Evolutionary conservation across 352 stramenopile species (phyloP).

Genomic region (Pythium utonaiense): DNA sequence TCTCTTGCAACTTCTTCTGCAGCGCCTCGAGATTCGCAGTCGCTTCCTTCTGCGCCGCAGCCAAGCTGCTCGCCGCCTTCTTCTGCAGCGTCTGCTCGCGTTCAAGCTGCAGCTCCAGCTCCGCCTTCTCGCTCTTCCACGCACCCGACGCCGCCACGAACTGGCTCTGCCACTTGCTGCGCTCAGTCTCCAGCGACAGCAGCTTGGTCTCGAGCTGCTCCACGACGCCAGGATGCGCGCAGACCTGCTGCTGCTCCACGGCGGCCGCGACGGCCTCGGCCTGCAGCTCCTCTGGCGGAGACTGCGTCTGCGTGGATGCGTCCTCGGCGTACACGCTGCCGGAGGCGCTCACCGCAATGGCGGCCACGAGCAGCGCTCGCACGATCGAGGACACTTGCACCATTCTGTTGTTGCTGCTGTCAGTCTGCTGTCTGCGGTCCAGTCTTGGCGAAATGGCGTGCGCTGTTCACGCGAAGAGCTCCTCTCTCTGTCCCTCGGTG

Average conservation of each 20-base stretch:
- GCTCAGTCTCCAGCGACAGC: slow-evolving; percentile 33
- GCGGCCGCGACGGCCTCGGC: neutral
- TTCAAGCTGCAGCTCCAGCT: slow-evolving; percentile 25
- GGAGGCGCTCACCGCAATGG: slow-evolving; percentile 26
- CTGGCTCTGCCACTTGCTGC: slow-evolving; percentile 34
- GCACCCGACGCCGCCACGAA: slow-evolving; percentile 31
- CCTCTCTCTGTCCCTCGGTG: slow-evolving; percentile 15
- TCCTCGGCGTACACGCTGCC: slow-evolving; percentile 11
- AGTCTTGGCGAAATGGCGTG: neutral
- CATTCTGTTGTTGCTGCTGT: slow-evolving; percentile 14
- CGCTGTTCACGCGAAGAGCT: slow-evolving; percentile 3
- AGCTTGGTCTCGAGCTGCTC: slow-evolving; percentile 46
- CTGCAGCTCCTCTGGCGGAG: neutral
- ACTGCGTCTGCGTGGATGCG: slow-evolving; percentile 24
- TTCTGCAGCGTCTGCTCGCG: slow-evolving; percentile 23
- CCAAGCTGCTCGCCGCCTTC: slow-evolving; percentile 19
- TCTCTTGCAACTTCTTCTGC: neutral
- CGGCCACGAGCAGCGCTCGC: slow-evolving; percentile 35
- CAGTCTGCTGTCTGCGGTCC: neutral
- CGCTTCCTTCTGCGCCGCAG: slow-evolving; percentile 20
- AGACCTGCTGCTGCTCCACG: slow-evolving; percentile 10
- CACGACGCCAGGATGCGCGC: slow-evolving; percentile 36
- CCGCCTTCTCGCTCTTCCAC: slow-evolving; percentile 34
- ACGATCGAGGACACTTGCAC: slow-evolving; percentile 39
- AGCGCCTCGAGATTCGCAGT: slow-evolving; percentile 6